Evolutionary conservation across 176 grass and related monocot genomes (phyloP).

Genomic region (Juncus effusus): DNA sequence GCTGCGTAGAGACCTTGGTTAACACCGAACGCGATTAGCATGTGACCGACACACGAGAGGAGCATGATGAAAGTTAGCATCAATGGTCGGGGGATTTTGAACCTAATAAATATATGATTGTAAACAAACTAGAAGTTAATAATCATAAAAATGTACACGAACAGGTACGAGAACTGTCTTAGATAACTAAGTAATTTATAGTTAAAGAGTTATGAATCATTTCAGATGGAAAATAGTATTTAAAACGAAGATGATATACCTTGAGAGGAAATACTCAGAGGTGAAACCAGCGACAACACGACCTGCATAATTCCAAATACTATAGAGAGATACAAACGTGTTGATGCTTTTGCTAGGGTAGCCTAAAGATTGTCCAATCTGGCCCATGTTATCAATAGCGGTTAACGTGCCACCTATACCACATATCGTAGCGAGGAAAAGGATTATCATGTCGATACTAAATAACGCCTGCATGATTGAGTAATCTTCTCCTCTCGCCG

Average conservation of each 20-base stretch:
- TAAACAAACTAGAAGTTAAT: too few relatives aligned
- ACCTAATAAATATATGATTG: constrained; percentile 4
- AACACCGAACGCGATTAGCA: constrained; percentile 58
- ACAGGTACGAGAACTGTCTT: neutral
- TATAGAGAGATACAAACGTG: constrained; percentile 71
- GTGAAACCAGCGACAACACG: constrained; percentile 56
- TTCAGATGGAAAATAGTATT: neutral
- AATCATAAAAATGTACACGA: neutral
- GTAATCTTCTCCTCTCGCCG: constrained; percentile 62
- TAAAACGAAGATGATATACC: neutral
- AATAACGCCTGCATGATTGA: constrained; percentile 70
- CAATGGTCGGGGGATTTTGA: constrained; percentile 57
- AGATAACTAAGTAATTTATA: neutral
- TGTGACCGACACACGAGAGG: constrained; percentile 46
- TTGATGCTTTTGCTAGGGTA: constrained; percentile 49
- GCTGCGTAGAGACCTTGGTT: constrained; percentile 48
- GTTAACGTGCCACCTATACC: constrained; percentile 76
- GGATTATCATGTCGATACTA: constrained; percentile 71
- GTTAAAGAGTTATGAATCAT: neutral
- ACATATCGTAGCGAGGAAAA: constrained; percentile 68
- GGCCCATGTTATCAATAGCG: constrained; percentile 76
- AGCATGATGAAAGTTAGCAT: constrained; percentile 41
- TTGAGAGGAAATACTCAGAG: constrained; percentile 53
- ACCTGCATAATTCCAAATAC: constrained; percentile 80
- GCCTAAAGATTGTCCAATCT: constrained; percentile 72